Evolutionary conservation across 768 basidiomycete species (phyloP).

Genomic region (Mycena floridula): DNA sequence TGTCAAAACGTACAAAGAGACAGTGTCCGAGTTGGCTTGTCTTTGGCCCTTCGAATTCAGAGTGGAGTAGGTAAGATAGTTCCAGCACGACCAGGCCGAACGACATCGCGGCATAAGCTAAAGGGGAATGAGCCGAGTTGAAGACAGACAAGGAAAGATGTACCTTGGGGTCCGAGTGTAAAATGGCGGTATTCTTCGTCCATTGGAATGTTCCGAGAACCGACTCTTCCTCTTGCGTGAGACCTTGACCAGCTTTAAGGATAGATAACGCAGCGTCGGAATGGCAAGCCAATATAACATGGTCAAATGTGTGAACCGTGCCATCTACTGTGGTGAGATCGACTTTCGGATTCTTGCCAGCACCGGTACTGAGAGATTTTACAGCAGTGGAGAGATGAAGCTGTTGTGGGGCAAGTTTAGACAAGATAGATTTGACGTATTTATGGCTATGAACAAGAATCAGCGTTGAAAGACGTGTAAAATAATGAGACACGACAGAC

Average conservation of each 20-base stretch:
- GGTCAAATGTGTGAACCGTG: conserved; percentile 46
- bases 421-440: conserved; percentile 63
- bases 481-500: conserved; percentile 32
- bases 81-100: conserved; percentile 74
- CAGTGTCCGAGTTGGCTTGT: conserved; percentile 47
- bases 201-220: conserved; percentile 58
- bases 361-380: conserved; percentile 27
- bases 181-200: conserved; percentile 59
- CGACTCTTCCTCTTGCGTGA: conserved; percentile 45
- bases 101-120: conserved; percentile 64
- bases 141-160: conserved; percentile 12
- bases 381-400: conserved; percentile 60
- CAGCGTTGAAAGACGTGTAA: background rate
- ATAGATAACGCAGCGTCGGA: conserved; percentile 56
- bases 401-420: conserved; percentile 41
- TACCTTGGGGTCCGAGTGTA: conserved; percentile 61
- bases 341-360: conserved; percentile 23
- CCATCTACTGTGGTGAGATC: conserved; percentile 43
- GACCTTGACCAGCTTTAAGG: conserved; percentile 41
- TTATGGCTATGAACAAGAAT: conserved; percentile 32
- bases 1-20: conserved; percentile 47
- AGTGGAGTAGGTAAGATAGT: conserved; percentile 56
- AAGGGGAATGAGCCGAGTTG: background rate
- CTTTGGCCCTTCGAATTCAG: conserved; percentile 25
- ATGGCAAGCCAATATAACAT: conserved; percentile 71